Percentiles rank a stretch among this genome's conserved stretches.
phyloP scores from a whole-genome alignment of 2,329 filamentous ascomycete genomes.

The Trichoderma atroviride region DNA sequence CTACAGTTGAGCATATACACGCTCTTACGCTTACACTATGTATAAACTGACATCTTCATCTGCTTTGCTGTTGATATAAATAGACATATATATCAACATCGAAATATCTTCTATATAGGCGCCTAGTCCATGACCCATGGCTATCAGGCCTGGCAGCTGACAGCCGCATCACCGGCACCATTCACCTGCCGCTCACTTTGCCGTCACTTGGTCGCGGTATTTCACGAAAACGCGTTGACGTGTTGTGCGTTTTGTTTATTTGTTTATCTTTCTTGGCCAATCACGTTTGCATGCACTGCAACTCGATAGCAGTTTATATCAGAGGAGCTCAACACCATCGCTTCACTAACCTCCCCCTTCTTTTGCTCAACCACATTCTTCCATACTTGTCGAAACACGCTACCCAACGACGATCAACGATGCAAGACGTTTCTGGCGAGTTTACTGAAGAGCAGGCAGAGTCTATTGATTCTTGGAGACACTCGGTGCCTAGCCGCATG shows the following conservation, averaged over 20 bases:
- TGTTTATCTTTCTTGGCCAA: not conserved
- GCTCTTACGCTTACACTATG: too few species aligned
- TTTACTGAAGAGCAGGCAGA: constrained; percentile 26
- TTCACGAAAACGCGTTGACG: constrained; percentile 2
- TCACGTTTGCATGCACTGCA: not conserved
- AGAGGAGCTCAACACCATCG: not conserved
- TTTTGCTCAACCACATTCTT: not conserved
- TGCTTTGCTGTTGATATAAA: too few species aligned
- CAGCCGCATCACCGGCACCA: not conserved
- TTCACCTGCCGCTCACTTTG: constrained; percentile 9
- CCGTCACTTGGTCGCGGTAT: constrained; percentile 1
- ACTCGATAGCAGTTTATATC: not conserved
- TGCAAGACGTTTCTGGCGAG: constrained; percentile 7
- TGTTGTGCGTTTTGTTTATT: not conserved
- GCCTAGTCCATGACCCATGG: not conserved
- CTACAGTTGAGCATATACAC: not conserved
- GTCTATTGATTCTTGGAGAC: constrained; percentile 41
- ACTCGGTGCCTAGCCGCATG: constrained; percentile 40
- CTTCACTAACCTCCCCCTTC: not conserved
- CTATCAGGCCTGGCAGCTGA: not conserved
- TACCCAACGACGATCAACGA: not conserved
- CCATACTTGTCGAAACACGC: not conserved
- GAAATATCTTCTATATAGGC: not conserved
- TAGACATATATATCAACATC: not conserved
- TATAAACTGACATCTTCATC: too few species aligned